phyloP scores from a whole-genome alignment of 768 basidiomycete genomes.

The Pulveroboletus sp. region DNA sequence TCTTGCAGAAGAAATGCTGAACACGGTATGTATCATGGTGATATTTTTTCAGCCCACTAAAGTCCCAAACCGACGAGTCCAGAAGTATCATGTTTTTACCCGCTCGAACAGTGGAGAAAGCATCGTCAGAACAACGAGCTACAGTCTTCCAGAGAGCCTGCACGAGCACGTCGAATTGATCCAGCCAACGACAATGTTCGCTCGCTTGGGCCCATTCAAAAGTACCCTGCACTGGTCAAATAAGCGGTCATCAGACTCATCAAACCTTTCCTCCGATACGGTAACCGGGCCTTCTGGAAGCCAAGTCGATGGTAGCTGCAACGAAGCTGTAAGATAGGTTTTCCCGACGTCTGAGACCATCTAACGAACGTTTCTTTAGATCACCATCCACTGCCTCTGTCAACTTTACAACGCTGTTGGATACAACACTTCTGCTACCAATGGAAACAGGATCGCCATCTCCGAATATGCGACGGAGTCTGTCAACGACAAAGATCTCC shows the following conservation, averaged over 20 bases:
- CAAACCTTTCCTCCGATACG: conserved; percentile 11
- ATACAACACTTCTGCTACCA: conserved; percentile 40
- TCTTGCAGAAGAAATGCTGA: no score
- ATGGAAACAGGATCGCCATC: conserved; percentile 50
- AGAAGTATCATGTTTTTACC: conserved; percentile 66
- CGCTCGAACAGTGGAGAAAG: conserved; percentile 51
- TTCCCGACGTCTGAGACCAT: background rate
- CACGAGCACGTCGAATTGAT: conserved; percentile 63
- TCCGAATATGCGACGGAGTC: conserved; percentile 55
- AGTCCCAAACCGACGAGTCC: background rate
- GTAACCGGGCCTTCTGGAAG: conserved; percentile 33
- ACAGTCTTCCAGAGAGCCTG: no score
- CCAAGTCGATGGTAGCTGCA: conserved; percentile 48
- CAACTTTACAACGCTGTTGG: no score
- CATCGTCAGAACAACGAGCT: conserved; percentile 62
- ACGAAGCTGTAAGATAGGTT: conserved; percentile 25
- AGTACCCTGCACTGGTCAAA: no score
- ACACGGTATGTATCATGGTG: no score
- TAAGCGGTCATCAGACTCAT: background rate
- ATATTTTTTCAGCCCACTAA: background rate
- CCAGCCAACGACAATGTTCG: conserved; percentile 72
- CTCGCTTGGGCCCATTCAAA: conserved; percentile 41
- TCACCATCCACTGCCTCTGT: conserved; percentile 54
- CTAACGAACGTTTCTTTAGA: conserved; percentile 14
- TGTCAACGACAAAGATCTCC: conserved; percentile 52